Percentiles rank a stretch among this genome's conserved stretches.
These are phyloP conservation scores for Ustilago trichophora DNA, from an alignment of 1,284 basidiomycete species.

Conservation along the genomic window DNA sequence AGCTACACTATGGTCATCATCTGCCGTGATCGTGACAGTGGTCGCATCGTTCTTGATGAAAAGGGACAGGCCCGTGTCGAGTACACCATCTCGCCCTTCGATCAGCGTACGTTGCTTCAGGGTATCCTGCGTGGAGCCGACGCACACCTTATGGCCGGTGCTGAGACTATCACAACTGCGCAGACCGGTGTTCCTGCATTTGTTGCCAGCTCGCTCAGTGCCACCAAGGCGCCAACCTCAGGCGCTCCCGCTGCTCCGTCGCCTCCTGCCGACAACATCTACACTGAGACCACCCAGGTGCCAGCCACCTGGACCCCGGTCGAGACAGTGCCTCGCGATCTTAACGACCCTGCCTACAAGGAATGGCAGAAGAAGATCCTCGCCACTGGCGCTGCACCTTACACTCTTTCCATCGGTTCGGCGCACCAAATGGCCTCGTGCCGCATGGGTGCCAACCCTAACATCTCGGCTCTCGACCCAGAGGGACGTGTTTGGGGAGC, in stretches of 20 bases:
- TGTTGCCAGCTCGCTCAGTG: slow-evolving; percentile 9
- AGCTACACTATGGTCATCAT: slow-evolving; percentile 64
- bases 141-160: slow-evolving; percentile 68
- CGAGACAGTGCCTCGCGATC: slow-evolving; percentile 50
- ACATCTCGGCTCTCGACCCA: slow-evolving; percentile 66
- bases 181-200: slow-evolving; percentile 62
- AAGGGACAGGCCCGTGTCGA: slow-evolving; percentile 66
- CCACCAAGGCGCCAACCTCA: slow-evolving; percentile 5
- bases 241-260: slow-evolving; percentile 9
- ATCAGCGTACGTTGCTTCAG: slow-evolving; percentile 64
- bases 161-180: slow-evolving; percentile 67
- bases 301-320: slow-evolving; percentile 54
- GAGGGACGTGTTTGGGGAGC: slow-evolving; percentile 68
- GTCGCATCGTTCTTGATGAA: slow-evolving; percentile 67
- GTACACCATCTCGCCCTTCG: slow-evolving; percentile 67
- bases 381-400: slow-evolving; percentile 46
- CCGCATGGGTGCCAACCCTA: slow-evolving; percentile 67
- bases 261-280: slow-evolving; percentile 22
- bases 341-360: slow-evolving; percentile 54
- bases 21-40: slow-evolving; percentile 64
- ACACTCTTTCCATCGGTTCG: slow-evolving; percentile 49
- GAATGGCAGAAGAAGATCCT: slow-evolving; percentile 62
- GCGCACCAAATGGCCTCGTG: slow-evolving; percentile 69
- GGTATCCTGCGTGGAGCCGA: slow-evolving; percentile 67
- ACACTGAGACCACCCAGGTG: slow-evolving; percentile 55